Base-by-base conservation (phyloP, 2,329 filamentous ascomycete genomes). In the Aspergillus sp. region DNA sequence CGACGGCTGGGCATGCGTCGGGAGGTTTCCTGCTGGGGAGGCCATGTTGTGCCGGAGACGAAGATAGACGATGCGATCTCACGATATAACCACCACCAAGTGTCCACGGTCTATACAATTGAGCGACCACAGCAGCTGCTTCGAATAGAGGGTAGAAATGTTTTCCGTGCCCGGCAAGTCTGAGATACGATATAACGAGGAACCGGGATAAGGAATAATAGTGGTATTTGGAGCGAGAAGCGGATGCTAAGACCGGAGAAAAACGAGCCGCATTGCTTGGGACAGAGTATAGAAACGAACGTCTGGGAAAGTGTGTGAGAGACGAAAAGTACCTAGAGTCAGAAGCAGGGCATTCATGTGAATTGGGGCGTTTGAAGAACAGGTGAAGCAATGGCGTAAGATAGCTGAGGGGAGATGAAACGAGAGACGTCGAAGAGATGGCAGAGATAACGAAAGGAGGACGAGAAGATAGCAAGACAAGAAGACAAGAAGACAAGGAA, bases 1-100 rank as follows among this genome's bases (percentile, higher is more conserved):
- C 50, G 91, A 96, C 48, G 88, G 80, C 71, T 95, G 88, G 53
- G 68, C 52, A 77, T 88, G 73, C 83, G 88, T 71, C 66, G 78
- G 66, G 64, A 70, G 52, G 62, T 65, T 63, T 57, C 66, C 70
- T 54, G 36, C 26, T 9, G 69, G 57, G 52, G 63, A 61, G 48
- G 65, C 68, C 71, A 73, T 73, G 44, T 50, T 62, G 47, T 32
- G 6, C 2, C 32, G 35, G 36, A 46, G 44, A 42, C 36, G 41
- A 42, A 46, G 42, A 48, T 51, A 48, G 36, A 53, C 45, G 42
- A 32, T 43, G 47, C 41, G 36, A 43, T 34, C 29, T 40, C 29
- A 41, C 7, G 29, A 9, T 32, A 32, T 32, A 1, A 32, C 30
- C 30, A 32, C 30, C 30, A 32, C 30, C 5, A 32, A 6, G 30